Base-by-base conservation (phyloP, 2,329 filamentous ascomycete genomes). In the Aspergillus pseudoviridinutans region DNA sequence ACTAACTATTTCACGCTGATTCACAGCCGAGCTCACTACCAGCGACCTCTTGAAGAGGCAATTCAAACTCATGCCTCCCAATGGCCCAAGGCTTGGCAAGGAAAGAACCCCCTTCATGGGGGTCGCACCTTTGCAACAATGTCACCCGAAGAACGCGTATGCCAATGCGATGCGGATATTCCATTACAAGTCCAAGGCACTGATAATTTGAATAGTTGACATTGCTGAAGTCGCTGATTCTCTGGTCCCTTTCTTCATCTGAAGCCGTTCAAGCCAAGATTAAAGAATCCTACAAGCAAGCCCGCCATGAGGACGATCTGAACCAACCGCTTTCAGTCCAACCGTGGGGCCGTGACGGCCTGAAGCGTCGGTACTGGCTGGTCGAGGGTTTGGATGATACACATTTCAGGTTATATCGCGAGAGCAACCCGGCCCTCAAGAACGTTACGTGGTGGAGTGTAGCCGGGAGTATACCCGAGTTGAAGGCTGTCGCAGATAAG, bases 321-420 rank as follows among this genome's bases (percentile, higher is more conserved):
- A 97, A 97, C 71, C 91, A 97, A 65, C 89, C 92, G 8, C 81
- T 95, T 38, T 92, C 91, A 1, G 90, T 96, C 49, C 92, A 96
- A 71, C 87, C 91, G 4, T 97, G 92, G 92, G 92, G 92, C 8
- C 84, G 85, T 12, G 92, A 96, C 72, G 91, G 90, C 62, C 87
- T 96, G 66, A 96, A 94, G 79, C 87, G 94, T 56, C 87, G 92
- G 58, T 99, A 97, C 76, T 99, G 89, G 79, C 80, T 99, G 50
- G 85, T 99, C 61, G 94, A 99, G 76, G 94, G 94, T 12, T 85
- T 91, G 64, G 93, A 97, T 66, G 92, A 99, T 74, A 97, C 93
- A 3, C 84, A 89, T 61, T 99, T 99, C 74, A 86, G 94, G 61
- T 84, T 99, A 49, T 99, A 99, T 74, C 85, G 94, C 54, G 94